A percentile compares a stretch with the other conserved stretches of the same genome.
Conservation (phyloP, 352 stramenopile species). For the Pythium chondricola region DNA sequence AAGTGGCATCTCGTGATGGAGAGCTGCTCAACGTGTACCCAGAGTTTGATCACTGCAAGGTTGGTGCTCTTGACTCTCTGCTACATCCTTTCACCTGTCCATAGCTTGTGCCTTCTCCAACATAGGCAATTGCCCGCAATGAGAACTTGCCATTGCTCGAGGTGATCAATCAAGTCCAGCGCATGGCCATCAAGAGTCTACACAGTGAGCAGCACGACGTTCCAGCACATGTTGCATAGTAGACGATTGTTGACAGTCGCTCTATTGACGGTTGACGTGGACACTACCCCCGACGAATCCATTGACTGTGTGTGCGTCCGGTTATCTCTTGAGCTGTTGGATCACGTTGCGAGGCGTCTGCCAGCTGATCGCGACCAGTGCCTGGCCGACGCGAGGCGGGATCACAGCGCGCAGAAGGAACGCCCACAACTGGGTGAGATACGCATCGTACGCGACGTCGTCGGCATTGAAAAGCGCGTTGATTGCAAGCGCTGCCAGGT, state of each 20-base stretch:
- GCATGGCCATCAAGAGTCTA: too few species aligned
- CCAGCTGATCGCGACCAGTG: conserved; percentile 31
- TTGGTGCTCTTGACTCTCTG: conserved; percentile 8
- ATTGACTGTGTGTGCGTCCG: too few species aligned
- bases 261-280: too few species aligned
- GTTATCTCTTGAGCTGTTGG: conserved; percentile 23
- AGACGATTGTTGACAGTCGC: too few species aligned
- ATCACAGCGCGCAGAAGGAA: conserved; percentile 29
- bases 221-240: too few species aligned
- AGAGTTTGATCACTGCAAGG: conserved; percentile 83
- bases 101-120: too few species aligned
- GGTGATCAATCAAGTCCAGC: conserved; percentile 53
- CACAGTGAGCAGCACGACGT: too few species aligned
- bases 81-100: too few species aligned
- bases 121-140: conserved; percentile 7
- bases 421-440: conserved; percentile 29
- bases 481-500: conserved; percentile 34
- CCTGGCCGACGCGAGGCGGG: conserved; percentile 29
- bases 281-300: too few species aligned
- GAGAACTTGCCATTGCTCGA: conserved; percentile 34
- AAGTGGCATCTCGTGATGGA: conserved; percentile 46
- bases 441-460: conserved; percentile 42
- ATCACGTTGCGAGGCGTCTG: conserved; percentile 23
- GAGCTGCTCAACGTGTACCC: conserved; percentile 67
- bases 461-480: conserved; percentile 53